phyloP scores from a whole-genome alignment of 129 eudicot genomes.

The Escallonia rubra region DNA sequence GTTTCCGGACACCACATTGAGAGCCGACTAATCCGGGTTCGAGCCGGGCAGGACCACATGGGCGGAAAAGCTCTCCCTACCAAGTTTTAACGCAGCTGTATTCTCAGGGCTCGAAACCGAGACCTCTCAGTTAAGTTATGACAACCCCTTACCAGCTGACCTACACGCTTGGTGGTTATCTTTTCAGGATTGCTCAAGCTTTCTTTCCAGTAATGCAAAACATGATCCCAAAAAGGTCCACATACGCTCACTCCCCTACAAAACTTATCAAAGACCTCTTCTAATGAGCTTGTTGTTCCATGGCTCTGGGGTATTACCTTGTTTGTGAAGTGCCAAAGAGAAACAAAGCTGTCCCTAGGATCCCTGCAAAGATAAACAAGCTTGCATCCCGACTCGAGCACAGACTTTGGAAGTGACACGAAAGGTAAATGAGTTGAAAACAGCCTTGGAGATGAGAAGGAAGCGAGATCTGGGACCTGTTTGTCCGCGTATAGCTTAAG shows the following conservation, averaged over 20 bases:
- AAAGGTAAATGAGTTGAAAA: slow-evolving; percentile 14
- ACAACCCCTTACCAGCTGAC: no score
- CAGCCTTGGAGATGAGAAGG: slow-evolving; percentile 22
- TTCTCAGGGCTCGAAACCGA: no score
- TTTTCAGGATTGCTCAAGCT: slow-evolving; percentile 11
- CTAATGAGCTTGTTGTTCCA: not conserved
- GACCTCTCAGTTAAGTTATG: no score
- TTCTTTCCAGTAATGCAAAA: slow-evolving; percentile 23
- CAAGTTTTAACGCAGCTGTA: no score
- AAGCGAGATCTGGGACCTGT: slow-evolving; percentile 19
- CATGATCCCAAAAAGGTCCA: slow-evolving; percentile 37
- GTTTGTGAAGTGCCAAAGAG: slow-evolving; percentile 12
- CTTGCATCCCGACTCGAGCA: slow-evolving; percentile 3
- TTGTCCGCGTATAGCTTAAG: slow-evolving; percentile 15
- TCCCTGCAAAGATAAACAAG: slow-evolving; percentile 31
- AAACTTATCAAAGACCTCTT: slow-evolving; percentile 8
- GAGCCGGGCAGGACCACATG: no score
- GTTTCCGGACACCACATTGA: no score
- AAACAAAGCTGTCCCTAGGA: slow-evolving; percentile 27
- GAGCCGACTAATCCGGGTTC: no score
- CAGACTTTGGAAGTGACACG: slow-evolving; percentile 11
- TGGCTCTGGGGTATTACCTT: not conserved
- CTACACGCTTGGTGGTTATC: no score
- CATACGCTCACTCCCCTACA: slow-evolving; percentile 13
- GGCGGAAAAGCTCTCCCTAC: no score